A percentile compares a stretch with the other conserved stretches of the same genome.
Evolutionary conservation across 345 rosid genomes (phyloP).

Genomic region (Lepidium aucheri): DNA sequence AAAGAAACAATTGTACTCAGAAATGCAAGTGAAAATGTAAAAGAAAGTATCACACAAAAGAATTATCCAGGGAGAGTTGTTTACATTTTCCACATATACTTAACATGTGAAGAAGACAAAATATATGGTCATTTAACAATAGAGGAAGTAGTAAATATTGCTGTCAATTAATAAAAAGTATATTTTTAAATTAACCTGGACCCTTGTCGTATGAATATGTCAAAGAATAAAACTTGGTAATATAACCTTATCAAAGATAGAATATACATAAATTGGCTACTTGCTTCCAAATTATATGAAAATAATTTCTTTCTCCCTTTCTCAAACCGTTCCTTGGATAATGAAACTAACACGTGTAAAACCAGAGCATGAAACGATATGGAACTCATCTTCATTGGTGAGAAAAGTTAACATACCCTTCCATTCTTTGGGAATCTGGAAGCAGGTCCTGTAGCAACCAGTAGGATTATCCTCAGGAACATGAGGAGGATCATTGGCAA

Average conservation of each 20-base stretch:
- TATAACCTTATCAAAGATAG: not conserved
- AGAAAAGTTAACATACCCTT: constrained; percentile 39
- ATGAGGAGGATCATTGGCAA: constrained; percentile 68
- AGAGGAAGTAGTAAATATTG: not conserved
- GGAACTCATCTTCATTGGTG: not conserved
- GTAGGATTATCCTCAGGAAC: constrained; percentile 83
- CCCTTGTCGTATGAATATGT: not conserved
- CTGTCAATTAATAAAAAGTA: not conserved
- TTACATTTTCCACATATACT: not conserved
- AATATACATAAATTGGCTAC: not conserved
- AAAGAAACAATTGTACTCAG: not conserved
- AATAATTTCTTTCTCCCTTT: not conserved
- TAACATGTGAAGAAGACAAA: not conserved
- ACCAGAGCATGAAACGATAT: not conserved
- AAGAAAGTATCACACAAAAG: not conserved
- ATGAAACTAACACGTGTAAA: not conserved
- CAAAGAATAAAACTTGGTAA: not conserved
- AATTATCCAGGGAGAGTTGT: not conserved
- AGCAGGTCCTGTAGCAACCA: constrained; percentile 87
- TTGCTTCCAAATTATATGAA: not conserved
- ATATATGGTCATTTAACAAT: not conserved
- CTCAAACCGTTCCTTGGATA: not conserved
- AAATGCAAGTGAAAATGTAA: not conserved
- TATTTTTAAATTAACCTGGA: not conserved
- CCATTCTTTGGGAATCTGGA: constrained; percentile 81